Evolutionary conservation across 73 alveolate species (phyloP), one percentile per base, ranked within the genome.

Genomic region (Blepharisma japonicum): DNA sequence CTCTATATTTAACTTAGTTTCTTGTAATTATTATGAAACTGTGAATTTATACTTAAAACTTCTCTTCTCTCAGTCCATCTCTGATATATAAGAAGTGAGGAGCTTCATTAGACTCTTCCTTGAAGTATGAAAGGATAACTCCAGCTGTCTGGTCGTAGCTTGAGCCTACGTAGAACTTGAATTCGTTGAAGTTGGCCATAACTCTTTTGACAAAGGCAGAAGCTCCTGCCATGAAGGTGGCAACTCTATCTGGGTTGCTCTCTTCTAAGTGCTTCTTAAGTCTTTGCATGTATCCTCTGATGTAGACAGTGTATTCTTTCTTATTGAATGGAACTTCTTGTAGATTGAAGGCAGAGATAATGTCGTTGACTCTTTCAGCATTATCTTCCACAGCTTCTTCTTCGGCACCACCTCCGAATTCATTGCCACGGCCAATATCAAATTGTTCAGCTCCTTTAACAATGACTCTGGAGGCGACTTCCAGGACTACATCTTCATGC

Each of bases 321-420:
- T 74, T 74, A 48, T 2, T 53, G 51, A 74, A 74, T 9, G 32
- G 11, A 4, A 83, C 45, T 25, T 46, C 78, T 25, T 25, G 51
- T 0, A 53, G 27, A 4, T 48, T 46, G 50, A 74, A 74, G 3
- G 54, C 82, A 11, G 23, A 1, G 4, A 74, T 38, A n/a, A 74
- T 74, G 0, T 74, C 80, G 32, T 27, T 53, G 14, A 74, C 83
- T 55, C 78, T 74, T 55, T 74, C 82, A 11, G 55, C 81, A 14
- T 70, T 48, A 11, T 46, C 71, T 7, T 55, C 78, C 11, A 47
- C 78, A 25, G 53, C 83, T 74, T 47, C 83, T 9, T 70, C 83
- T 47, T 55, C 83, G 14, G 71, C 80, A 11, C 80, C 80, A 27
- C 83, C 83, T 20, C 83, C 80, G 81, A 27, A 55, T 74, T 55